Evolutionary conservation across 2,329 filamentous ascomycete species (phyloP).

Genomic region (Orbilia quercus): DNA sequence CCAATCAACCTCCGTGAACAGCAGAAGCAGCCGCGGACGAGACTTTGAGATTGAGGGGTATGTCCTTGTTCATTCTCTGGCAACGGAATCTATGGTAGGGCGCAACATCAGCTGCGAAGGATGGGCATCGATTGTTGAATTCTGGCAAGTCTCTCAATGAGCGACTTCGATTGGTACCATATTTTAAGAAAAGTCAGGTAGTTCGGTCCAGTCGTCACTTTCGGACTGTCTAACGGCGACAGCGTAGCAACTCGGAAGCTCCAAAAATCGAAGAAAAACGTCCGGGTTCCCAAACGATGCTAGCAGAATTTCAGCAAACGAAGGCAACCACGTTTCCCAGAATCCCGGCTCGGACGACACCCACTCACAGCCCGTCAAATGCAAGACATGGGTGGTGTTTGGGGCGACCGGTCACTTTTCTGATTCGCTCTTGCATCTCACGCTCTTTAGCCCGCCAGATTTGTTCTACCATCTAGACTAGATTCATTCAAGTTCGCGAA

Average conservation of each 20-base stretch:
- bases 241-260: constrained; percentile 45
- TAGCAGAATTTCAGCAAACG: constrained; percentile 45
- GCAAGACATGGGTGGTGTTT: constrained; percentile 32
- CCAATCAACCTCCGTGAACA: background rate
- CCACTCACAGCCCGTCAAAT: constrained; percentile 21
- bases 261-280: constrained; percentile 1
- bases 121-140: background rate
- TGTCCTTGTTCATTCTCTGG: background rate
- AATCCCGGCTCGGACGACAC: background rate
- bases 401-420: constrained; percentile 49
- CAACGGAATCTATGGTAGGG: constrained; percentile 4
- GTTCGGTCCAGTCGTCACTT: background rate
- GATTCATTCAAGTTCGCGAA: background rate
- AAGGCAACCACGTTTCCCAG: constrained; percentile 50
- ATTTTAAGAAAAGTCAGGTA: constrained; percentile 9
- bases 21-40: background rate
- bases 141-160: constrained; percentile 3
- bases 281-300: constrained; percentile 23
- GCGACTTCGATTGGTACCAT: background rate
- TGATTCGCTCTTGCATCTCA: constrained; percentile 27
- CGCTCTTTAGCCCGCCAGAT: background rate
- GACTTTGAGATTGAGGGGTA: too few relatives aligned
- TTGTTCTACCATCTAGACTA: too few relatives aligned
- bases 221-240: background rate
- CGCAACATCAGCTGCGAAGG: constrained; percentile 1